Base-by-base conservation (phyloP, 2,329 filamentous ascomycete genomes). In the Cercospora citrullina region DNA sequence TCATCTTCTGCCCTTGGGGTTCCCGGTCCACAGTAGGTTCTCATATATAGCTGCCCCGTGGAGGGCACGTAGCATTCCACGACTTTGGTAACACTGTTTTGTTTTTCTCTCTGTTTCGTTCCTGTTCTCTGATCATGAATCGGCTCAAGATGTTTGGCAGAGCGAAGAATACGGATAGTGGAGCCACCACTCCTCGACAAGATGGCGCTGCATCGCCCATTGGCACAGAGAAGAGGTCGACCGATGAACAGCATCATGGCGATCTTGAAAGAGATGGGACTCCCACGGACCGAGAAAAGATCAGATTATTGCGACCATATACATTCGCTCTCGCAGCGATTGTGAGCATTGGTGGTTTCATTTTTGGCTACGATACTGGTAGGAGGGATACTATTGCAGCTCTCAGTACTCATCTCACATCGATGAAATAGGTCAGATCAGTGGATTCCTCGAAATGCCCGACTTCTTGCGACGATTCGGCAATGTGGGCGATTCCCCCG, bases 391-490 rank as follows among this genome's bases (percentile, higher is more conserved):
- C 42, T 14, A 4, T n/a, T n/a, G 36, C 14, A 39, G 18, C 58
- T 53, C 57, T 33, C 16, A 42, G 12, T 42, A 16, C 21, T 26
- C 26, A 30, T 9, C 8, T 61, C 7, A 61, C 16, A 42, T 58
- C 2, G 12, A 84, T 84, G 66, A 84, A 86, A 86, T 84, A 75
- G 87, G 87, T 79, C 86, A 88, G 72, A 86, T 87, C 51, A 86
- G 82, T 5, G 87, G 88, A 63, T 89, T 88, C 78, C 85, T 90
- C 71, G 78, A 82, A 65, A 89, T 89, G 87, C 59, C 77, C 2
- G 84, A 90, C 76, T 90, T 85, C 69, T 79, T 81, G 33, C 68
- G 73, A 3, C 85, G 87, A 48, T 90, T 90, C 72, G 62, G 67
- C 30, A 68, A 70, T 36, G 26, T 59, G 0, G 69, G 69, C 18